Evolutionary conservation across 2,329 filamentous ascomycete genomes (phyloP), one percentile per base, ranked within the genome.

Genomic region (Microdochium bolleyi): DNA sequence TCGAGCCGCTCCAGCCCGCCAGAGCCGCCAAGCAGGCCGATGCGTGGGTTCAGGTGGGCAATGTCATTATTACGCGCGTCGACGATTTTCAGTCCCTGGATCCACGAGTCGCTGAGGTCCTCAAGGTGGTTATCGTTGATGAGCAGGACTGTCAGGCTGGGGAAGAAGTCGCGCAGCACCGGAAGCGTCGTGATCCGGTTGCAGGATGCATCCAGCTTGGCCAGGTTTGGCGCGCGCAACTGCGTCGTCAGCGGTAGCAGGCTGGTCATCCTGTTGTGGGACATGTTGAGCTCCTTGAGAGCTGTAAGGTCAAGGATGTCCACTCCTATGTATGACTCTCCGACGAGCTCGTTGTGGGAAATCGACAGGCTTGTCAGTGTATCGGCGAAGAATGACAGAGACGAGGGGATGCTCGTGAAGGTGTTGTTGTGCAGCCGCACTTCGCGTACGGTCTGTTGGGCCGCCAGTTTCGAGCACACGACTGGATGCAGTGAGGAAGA

Each of bases 21-120:
- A 3, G 67, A 75, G 1, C 84, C 85, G 24, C 85, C 84, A 0
- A 95, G 74, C 13, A 95, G 73, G 0, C 92, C 92, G 11, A 97
- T 77, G 8, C 85, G 83, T 0, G 92, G 87, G 55, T 94, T 89
- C 14, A 97, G 73, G 49, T 83, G 81, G n/a, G 81, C 80, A 56
- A 97, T 89, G 50, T 92, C 87, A 63, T 97, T 97, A 67, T 90
- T 92, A 58, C 83, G 83, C 9, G 90, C 82, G 65, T 95, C 89
- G 2, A 95, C 81, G 4, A 87, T 79, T 57, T 83, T 82, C 53
- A 96, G 67, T 0, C 92, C 92, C 50, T 78, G 77, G 37, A 96
- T 82, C 10, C 83, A 76, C 10, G 90, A 85, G 0, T 89, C 85
- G 1, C 87, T 80, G 16, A 95, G 76, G 14, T 87, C 84, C 5